Conservation (phyloP, 2,329 filamentous ascomycete genomes). For the Hypoxylon sp. region DNA sequence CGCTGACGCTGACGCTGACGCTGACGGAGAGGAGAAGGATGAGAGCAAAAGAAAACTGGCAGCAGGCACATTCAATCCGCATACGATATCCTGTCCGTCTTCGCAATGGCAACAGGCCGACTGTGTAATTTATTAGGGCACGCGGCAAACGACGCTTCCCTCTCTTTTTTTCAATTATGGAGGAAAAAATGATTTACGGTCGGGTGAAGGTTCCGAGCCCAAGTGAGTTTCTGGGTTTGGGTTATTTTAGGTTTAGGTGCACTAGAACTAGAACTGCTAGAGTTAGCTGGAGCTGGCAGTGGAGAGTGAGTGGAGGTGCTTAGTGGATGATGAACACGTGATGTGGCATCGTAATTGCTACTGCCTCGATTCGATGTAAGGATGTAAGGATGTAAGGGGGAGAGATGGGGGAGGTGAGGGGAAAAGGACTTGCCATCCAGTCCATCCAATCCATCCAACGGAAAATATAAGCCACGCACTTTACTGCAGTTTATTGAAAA, state of each 20-base stretch:
- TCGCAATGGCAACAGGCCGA: slow-evolving; percentile 6
- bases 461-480: neutral
- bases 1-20: too few relatives aligned
- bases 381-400: too few relatives aligned
- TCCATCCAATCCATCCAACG: slow-evolving; percentile 8
- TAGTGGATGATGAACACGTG: slow-evolving; percentile 28
- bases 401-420: neutral
- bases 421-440: slow-evolving; percentile 10
- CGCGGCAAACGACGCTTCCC: slow-evolving; percentile 20
- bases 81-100: slow-evolving; percentile 5
- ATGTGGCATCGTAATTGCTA: slow-evolving; percentile 12
- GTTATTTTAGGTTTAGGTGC: neutral
- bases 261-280: slow-evolving; percentile 13
- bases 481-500: neutral
- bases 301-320: slow-evolving; percentile 34
- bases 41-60: neutral
- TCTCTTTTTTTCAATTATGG: neutral
- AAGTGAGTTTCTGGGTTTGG: slow-evolving; percentile 35
- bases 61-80: slow-evolving; percentile 14
- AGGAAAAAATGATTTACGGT: slow-evolving; percentile 20
- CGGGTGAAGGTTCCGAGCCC: slow-evolving; percentile 35
- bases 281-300: too few relatives aligned
- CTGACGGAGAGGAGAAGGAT: slow-evolving; percentile 1
- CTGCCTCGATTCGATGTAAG: neutral
- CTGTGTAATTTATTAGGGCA: slow-evolving; percentile 6